Evolutionary conservation across 495 filamentous ascomycete genomes (phyloP).

Genomic region (Aspergillus bertholletiae): DNA sequence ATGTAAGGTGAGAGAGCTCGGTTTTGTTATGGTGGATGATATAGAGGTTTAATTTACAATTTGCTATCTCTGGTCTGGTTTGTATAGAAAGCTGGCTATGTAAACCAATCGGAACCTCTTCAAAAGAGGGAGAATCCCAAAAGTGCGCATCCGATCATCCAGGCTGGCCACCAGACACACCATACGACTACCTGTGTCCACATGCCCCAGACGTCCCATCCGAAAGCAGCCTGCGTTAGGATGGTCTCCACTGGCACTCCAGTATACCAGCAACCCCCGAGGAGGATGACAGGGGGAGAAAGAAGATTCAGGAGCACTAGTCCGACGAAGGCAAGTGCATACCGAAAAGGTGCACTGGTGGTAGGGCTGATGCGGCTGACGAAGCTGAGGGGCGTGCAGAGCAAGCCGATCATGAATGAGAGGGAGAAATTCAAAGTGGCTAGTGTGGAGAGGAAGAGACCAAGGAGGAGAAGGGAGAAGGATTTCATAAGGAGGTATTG

Average conservation of each 20-base stretch:
- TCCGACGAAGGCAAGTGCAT: slow-evolving; percentile 19
- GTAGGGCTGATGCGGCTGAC: slow-evolving; percentile 45
- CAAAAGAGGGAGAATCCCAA: slow-evolving; percentile 41
- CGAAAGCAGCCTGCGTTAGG: slow-evolving; percentile 75
- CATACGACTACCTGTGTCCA: slow-evolving; percentile 89
- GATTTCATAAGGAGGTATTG: slow-evolving; percentile 78
- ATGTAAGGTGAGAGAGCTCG: no score
- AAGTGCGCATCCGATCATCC: slow-evolving; percentile 64
- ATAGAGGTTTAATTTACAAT: no score
- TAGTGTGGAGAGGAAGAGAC: slow-evolving; percentile 85
- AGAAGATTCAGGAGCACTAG: slow-evolving; percentile 52
- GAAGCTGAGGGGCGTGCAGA: slow-evolving; percentile 74
- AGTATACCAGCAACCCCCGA: slow-evolving; percentile 48
- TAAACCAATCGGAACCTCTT: background rate
- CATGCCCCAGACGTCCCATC: slow-evolving; percentile 88
- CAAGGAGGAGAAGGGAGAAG: slow-evolving; percentile 87
- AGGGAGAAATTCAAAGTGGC: slow-evolving; percentile 97
- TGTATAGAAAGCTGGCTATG: background rate
- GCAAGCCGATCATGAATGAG: slow-evolving; percentile 77
- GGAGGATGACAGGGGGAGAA: slow-evolving; percentile 62
- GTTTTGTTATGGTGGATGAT: no score
- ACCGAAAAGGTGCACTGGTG: slow-evolving; percentile 17
- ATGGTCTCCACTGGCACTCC: slow-evolving; percentile 51
- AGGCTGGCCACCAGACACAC: slow-evolving; percentile 98
- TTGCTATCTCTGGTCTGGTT: no score